Conservation (phyloP, 1,284 basidiomycete species). For the Ceratobasidium sp. region DNA sequence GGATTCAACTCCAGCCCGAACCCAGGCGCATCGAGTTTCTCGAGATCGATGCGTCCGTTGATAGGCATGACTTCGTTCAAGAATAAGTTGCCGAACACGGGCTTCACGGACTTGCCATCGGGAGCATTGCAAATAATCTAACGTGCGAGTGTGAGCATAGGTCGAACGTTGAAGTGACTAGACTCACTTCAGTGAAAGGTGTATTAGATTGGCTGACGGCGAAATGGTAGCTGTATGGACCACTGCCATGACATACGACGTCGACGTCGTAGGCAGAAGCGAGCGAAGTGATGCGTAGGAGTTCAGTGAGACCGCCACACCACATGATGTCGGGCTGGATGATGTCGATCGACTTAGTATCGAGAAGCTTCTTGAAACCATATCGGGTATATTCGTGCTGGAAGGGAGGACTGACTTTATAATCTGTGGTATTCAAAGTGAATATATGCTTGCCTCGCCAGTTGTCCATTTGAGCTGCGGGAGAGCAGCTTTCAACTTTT, state of each 20-base stretch:
- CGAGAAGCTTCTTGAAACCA: conserved; percentile 67
- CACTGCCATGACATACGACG: conserved; percentile 67
- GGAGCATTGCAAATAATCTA: conserved; percentile 66
- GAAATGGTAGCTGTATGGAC: conserved; percentile 60
- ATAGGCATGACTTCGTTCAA: conserved; percentile 64
- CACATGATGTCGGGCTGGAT: conserved; percentile 66
- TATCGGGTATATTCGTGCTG: conserved; percentile 66
- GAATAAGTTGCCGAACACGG: conserved; percentile 67
- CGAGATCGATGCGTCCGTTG: conserved; percentile 62
- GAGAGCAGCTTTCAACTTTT: conserved; percentile 61
- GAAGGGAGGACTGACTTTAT: background rate
- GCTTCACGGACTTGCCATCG: conserved; percentile 64
- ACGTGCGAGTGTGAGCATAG: background rate
- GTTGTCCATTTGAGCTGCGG: conserved; percentile 67
- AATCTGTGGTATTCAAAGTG: background rate
- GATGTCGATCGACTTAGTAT: conserved; percentile 64
- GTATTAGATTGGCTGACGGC: conserved; percentile 58
- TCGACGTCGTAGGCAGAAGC: conserved; percentile 64
- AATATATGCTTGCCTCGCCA: conserved; percentile 58
- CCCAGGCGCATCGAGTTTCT: conserved; percentile 60
- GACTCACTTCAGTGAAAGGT: conserved; percentile 55
- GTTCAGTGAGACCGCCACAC: conserved; percentile 66
- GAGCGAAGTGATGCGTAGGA: conserved; percentile 64
- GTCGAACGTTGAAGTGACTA: conserved; percentile 54
- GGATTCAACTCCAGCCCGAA: conserved; percentile 66